A percentile compares a stretch with the other conserved stretches of the same genome.
Conservation (phyloP, 441 rosid genomes). For the Adansonia rubrostipa region DNA sequence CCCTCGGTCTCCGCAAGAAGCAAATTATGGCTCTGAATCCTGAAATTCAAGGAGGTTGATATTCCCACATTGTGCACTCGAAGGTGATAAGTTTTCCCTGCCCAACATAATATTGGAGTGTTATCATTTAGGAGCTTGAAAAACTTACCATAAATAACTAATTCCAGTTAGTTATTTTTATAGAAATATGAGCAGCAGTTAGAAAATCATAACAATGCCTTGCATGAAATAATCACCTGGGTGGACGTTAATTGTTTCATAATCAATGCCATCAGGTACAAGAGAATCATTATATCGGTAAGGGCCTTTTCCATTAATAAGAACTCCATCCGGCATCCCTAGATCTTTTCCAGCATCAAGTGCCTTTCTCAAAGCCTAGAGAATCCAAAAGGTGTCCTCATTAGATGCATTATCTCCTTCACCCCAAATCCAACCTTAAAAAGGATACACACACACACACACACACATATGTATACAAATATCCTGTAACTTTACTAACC, state of each 20-base stretch:
- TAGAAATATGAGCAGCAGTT: background rate
- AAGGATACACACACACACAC: too few relatives aligned
- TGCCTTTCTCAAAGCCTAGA: constrained; percentile 76
- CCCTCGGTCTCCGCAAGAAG: constrained; percentile 89
- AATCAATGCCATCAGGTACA: constrained; percentile 77
- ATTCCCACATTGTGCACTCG: constrained; percentile 91
- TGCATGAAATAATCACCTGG: constrained; percentile 66
- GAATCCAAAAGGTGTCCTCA: constrained; percentile 21
- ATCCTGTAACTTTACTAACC: constrained; percentile 41
- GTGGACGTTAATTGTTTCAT: constrained; percentile 74
- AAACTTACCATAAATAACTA: background rate
- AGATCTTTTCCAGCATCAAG: constrained; percentile 88
- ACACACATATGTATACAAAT: background rate
- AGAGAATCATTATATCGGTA: constrained; percentile 77
- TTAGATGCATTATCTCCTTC: background rate
- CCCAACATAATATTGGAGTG: constrained; percentile 19
- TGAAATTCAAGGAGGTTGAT: constrained; percentile 85
- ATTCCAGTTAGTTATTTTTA: background rate
- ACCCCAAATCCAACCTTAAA: background rate
- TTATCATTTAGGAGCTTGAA: constrained; percentile 11
- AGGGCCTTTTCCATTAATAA: constrained; percentile 97
- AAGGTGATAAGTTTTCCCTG: constrained; percentile 88
- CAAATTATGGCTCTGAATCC: constrained; percentile 90
- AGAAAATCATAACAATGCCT: background rate
- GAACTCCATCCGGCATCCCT: constrained; percentile 96